Percentiles rank a stretch among this genome's conserved stretches.
Conservation (phyloP, 1,139 yeast genomes). For the Taphrina pruni region DNA sequence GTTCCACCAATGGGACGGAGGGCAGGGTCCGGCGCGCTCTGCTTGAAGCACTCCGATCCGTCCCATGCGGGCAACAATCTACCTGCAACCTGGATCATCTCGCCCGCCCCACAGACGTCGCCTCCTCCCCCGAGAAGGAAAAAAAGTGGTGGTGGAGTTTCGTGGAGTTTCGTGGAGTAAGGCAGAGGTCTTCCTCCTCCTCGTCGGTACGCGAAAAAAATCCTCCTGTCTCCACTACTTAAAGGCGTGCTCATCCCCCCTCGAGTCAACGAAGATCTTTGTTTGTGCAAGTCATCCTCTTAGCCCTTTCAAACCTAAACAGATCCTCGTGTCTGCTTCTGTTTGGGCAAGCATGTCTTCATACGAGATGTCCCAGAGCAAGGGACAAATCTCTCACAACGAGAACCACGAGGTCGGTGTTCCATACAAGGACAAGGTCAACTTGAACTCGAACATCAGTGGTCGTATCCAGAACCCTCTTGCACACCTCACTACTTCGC, state of each 20-base stretch:
- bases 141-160: conserved; percentile 1
- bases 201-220: neutral
- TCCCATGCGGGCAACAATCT: conserved; percentile 18
- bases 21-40: neutral
- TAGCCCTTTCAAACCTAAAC: neutral
- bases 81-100: neutral
- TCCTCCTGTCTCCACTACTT: conserved; percentile 7
- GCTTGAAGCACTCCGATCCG: neutral
- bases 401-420: conserved; percentile 4
- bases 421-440: conserved; percentile 14
- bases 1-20: conserved; percentile 4
- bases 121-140: no score
- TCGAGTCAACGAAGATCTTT: neutral
- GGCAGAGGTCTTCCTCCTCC: neutral
- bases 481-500: conserved; percentile 66
- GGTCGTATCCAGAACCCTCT: conserved; percentile 60
- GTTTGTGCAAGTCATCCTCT: neutral
- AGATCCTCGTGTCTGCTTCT: neutral
- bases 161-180: conserved; percentile 12
- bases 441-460: conserved; percentile 23
- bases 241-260: conserved; percentile 7
- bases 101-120: neutral
- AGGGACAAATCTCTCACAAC: conserved; percentile 14
- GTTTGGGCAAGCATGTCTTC: conserved; percentile 12
- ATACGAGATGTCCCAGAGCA: conserved; percentile 19